phyloP scores from a whole-genome alignment of 1,284 basidiomycete species.

The Mycena sp. region DNA sequence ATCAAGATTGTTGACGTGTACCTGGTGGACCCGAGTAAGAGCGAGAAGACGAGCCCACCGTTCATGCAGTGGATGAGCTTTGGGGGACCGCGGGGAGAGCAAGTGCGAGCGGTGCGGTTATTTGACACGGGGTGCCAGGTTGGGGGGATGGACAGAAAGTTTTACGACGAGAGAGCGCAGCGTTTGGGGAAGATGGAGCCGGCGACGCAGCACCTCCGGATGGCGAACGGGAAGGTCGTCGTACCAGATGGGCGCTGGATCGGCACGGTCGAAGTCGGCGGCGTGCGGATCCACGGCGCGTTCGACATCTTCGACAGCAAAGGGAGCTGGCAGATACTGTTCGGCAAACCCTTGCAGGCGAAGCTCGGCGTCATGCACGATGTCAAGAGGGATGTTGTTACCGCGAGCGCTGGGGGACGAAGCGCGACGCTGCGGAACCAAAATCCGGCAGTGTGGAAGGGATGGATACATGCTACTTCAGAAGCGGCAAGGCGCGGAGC shows the following conservation, averaged over 20 bases:
- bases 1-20: too few species aligned
- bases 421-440: not conserved
- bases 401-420: not conserved
- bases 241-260: not conserved
- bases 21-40: too few species aligned
- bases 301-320: slow-evolving; percentile 22
- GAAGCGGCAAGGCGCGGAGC: not conserved
- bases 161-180: not conserved
- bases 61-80: too few species aligned
- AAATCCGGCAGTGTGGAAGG: not conserved
- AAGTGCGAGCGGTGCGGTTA: not conserved
- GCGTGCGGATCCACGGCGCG: too few species aligned
- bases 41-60: too few species aligned
- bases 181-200: not conserved
- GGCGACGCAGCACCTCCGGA: not conserved
- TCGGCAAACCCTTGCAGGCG: slow-evolving; percentile 18
- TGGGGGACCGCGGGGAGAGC: slow-evolving; percentile 1
- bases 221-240: slow-evolving; percentile 20
- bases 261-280: not conserved
- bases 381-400: not conserved
- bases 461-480: not conserved
- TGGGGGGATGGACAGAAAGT: not conserved
- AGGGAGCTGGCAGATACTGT: slow-evolving; percentile 10
- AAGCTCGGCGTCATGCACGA: slow-evolving; percentile 6
- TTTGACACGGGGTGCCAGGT: slow-evolving; percentile 6